phyloP scores from a whole-genome alignment of 2,329 filamentous ascomycete species.

The Fusarium nelsonii region DNA sequence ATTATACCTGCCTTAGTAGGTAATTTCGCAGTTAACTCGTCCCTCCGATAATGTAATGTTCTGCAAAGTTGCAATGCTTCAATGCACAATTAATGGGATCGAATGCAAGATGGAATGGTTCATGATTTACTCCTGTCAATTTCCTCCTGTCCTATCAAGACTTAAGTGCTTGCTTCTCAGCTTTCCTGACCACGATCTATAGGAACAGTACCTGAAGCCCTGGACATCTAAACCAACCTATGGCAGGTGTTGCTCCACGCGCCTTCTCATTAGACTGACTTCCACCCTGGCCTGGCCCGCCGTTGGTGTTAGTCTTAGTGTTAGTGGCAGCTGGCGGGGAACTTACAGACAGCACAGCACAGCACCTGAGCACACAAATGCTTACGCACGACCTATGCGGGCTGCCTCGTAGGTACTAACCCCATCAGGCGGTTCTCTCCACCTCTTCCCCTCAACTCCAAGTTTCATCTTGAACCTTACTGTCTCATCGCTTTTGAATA shows the following conservation, averaged over 20 bases:
- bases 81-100: neutral
- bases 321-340: slow-evolving; percentile 17
- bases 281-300: slow-evolving; percentile 10
- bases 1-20: neutral
- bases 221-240: slow-evolving; percentile 4
- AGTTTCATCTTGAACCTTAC: slow-evolving; percentile 32
- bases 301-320: neutral
- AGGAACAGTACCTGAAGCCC: neutral
- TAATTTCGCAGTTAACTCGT: slow-evolving; percentile 2
- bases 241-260: slow-evolving; percentile 10
- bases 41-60: no score
- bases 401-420: slow-evolving; percentile 7
- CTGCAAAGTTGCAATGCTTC: neutral
- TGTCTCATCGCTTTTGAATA: slow-evolving; percentile 10
- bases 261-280: slow-evolving; percentile 28
- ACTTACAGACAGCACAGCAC: no score
- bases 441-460: slow-evolving; percentile 42
- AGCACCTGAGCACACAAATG: slow-evolving; percentile 1
- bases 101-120: neutral
- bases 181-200: slow-evolving; percentile 2
- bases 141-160: slow-evolving; percentile 22
- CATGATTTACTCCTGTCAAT: neutral
- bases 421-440: slow-evolving; percentile 17
- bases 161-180: slow-evolving; percentile 16
- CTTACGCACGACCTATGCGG: slow-evolving; percentile 7